Conservation (phyloP, 2,329 filamentous ascomycete genomes). For the Geosmithia morbida region DNA sequence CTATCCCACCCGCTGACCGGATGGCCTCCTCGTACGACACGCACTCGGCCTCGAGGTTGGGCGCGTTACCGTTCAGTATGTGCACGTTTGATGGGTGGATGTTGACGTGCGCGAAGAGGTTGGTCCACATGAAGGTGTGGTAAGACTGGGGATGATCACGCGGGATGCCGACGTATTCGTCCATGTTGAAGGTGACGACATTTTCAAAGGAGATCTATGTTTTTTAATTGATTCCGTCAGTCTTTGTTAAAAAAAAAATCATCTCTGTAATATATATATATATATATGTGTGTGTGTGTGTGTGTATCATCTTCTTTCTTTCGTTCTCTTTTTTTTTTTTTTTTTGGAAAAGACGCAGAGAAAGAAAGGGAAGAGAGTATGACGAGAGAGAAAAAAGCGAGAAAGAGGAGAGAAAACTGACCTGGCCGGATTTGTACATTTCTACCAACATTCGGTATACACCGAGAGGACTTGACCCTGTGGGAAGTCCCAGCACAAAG, state of each 20-base stretch:
- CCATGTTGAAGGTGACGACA: slow-evolving; percentile 91
- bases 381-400: background rate
- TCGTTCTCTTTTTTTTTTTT: background rate
- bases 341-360: background rate
- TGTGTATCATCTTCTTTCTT: background rate
- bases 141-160: slow-evolving; percentile 76
- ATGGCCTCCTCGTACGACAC: slow-evolving; percentile 69
- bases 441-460: slow-evolving; percentile 66
- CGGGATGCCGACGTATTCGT: slow-evolving; percentile 76
- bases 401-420: slow-evolving; percentile 14
- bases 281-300: too few species aligned
- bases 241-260: too few species aligned
- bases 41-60: slow-evolving; percentile 63
- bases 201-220: slow-evolving; percentile 64
- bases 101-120: slow-evolving; percentile 80
- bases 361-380: background rate
- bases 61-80: slow-evolving; percentile 69
- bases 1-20: slow-evolving; percentile 59
- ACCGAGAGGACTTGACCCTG: slow-evolving; percentile 64
- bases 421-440: slow-evolving; percentile 51
- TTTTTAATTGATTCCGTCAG: too few species aligned
- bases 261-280: too few species aligned
- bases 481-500: slow-evolving; percentile 73
- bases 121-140: slow-evolving; percentile 86
- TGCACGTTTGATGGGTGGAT: slow-evolving; percentile 71